Percentiles rank a stretch among this genome's conserved stretches.
These are phyloP conservation scores for Hemerocallis citrina DNA, from an alignment of 106 monocot species.

Conservation along the genomic window DNA sequence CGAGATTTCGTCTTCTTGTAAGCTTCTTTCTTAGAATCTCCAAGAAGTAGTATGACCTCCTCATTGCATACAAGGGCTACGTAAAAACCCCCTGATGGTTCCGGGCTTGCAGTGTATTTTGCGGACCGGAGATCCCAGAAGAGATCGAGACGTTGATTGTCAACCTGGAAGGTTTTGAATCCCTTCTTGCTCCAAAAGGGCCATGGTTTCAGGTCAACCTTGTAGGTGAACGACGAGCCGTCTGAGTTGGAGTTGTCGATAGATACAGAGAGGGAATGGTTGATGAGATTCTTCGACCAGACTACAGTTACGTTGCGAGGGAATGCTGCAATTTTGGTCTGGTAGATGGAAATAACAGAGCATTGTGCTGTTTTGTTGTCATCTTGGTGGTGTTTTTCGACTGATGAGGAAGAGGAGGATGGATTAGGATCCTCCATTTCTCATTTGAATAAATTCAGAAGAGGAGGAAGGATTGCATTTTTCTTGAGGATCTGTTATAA, in stretches of 20 bases:
- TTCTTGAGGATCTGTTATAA: too few relatives aligned
- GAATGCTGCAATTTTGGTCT: constrained; percentile 27
- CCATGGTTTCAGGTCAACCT: constrained; percentile 89
- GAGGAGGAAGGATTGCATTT: too few relatives aligned
- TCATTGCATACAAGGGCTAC: constrained; percentile 62
- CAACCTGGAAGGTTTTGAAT: constrained; percentile 47
- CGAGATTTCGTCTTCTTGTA: constrained; percentile 71
- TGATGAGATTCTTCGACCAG: constrained; percentile 73
- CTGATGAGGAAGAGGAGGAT: not conserved
- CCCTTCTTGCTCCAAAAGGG: constrained; percentile 94
- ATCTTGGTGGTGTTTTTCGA: not conserved
- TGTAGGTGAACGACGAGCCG: constrained; percentile 21
- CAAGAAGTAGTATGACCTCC: constrained; percentile 66
- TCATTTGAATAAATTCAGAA: too few relatives aligned
- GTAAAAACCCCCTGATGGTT: constrained; percentile 65
- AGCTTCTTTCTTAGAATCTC: constrained; percentile 80
- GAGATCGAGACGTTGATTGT: constrained; percentile 35
- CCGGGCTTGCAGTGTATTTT: constrained; percentile 57
- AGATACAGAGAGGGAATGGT: constrained; percentile 63
- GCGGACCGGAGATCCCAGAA: constrained; percentile 89
- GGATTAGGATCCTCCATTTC: constrained; percentile 24
- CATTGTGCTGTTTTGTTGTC: constrained; percentile 33
- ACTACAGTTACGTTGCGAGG: constrained; percentile 34
- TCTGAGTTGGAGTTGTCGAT: constrained; percentile 16
- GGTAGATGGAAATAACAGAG: constrained; percentile 59